Base-by-base conservation (phyloP, 1,284 basidiomycete genomes). In the Cryptococcus hybrid region DNA sequence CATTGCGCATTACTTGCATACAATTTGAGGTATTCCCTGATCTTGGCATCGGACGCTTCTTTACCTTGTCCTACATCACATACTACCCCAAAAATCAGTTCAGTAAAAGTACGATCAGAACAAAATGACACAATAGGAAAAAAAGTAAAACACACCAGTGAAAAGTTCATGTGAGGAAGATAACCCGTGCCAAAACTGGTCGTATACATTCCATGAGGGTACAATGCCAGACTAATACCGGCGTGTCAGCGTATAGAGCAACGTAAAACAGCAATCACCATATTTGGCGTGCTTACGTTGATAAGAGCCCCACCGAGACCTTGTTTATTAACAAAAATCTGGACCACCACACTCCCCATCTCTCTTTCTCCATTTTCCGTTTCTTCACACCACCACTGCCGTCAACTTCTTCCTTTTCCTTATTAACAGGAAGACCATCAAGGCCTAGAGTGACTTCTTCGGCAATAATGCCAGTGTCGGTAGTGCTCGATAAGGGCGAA, bases 21-120 rank as follows among this genome's bases (percentile, higher is more conserved):
- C n/a, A 88, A 86, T 73, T 86, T 82, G 42, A 91, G 76, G 70
- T 88, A 85, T 72, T 89, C 89, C 80, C 83, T 84, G 59, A 92
- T 87, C 76, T 92, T 92, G 34, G 80, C 78, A 67, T 86, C 85
- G 6, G 83, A 80, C 6, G 81, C 82, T 56, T 88, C 86, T 66
- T 84, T 85, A 55, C 83, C 83, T 54, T 81, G 80, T 18, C 88
- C 88, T 43, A 86, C 86, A 68, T 92, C 90, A 59, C 89, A 82
- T 57, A 88, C 79, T 30, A 30, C 3, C 58, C 81, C 74, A 70
- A 51, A 38, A 36, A 9, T 52, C 55, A 40, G 38, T 30, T 6
- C 13, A 45, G 6, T 30, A 6, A 35, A 5, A 49, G 34, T 71
- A 47, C 47, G 73, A 71, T 69, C 2, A 3, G 30, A 30, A 30